Evolutionary conservation across 305 asterid species (phyloP).

Genomic region (Nicotiana rustica): DNA sequence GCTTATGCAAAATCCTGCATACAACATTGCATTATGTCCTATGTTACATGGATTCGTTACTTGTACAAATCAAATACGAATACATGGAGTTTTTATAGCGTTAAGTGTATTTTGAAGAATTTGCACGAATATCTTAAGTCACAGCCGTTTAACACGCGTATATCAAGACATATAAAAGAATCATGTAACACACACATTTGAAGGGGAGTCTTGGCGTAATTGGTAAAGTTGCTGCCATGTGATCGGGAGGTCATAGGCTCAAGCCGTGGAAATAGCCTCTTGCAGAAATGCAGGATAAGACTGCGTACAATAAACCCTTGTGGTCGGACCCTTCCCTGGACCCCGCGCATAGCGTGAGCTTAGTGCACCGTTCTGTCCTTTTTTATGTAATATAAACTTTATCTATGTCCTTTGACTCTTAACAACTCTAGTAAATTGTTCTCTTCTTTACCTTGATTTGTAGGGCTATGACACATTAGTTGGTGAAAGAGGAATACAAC

Average conservation of each 20-base stretch:
- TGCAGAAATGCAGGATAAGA: too few species aligned
- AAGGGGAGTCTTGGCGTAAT: too few species aligned
- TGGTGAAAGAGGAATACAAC: slow-evolving; percentile 67
- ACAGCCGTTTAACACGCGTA: background rate
- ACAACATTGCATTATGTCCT: background rate
- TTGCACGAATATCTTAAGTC: background rate
- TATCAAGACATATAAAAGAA: background rate
- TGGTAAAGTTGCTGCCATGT: too few species aligned
- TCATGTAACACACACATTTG: background rate
- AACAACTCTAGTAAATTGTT: background rate
- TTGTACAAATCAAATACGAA: background rate
- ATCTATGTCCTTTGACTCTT: background rate
- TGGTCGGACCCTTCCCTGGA: too few species aligned
- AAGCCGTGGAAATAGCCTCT: too few species aligned
- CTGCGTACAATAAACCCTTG: too few species aligned
- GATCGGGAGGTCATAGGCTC: too few species aligned
- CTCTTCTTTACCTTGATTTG: background rate
- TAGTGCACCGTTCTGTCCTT: too few species aligned
- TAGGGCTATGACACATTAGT: slow-evolving; percentile 71
- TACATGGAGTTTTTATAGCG: background rate
- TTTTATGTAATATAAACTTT: background rate
- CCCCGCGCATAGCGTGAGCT: too few species aligned
- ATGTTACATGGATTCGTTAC: background rate
- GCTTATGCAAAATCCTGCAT: background rate
- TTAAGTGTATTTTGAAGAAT: background rate